Conservation (phyloP, 2,329 filamentous ascomycete species). For the Pleurostoma richardsiae region DNA sequence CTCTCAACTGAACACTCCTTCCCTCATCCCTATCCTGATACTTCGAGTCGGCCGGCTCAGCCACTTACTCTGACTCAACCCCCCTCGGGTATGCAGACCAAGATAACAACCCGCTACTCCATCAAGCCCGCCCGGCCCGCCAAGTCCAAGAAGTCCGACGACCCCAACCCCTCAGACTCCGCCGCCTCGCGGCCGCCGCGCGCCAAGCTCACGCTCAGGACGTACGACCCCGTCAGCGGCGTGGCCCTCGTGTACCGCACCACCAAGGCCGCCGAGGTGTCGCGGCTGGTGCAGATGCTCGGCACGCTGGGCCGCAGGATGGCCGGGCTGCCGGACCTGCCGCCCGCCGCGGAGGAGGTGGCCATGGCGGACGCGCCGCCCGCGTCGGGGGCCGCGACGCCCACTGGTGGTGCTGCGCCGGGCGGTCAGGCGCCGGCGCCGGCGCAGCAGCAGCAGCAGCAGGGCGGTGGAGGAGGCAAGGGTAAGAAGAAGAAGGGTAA, state of each 20-base stretch:
- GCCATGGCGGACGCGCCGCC: conserved; percentile 33
- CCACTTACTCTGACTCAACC: conserved; percentile 7
- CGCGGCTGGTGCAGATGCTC: conserved; percentile 71
- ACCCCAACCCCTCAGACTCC: conserved; percentile 14
- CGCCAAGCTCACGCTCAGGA: conserved; percentile 78
- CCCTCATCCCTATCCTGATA: not conserved
- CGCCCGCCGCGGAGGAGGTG: conserved; percentile 27
- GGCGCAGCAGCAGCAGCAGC: conserved; percentile 18
- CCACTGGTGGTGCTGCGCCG: not conserved
- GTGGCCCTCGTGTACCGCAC: conserved; percentile 87
- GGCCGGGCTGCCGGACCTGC: conserved; percentile 46
- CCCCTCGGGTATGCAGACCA: conserved; percentile 52
- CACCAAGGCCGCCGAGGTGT: conserved; percentile 85
- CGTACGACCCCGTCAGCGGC: conserved; percentile 78
- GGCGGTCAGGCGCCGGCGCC: not conserved
- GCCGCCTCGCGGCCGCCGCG: conserved; percentile 42
- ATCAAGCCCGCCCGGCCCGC: conserved; percentile 44
- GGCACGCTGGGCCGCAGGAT: conserved; percentile 70
- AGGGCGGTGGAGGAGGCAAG: conserved; percentile 37
- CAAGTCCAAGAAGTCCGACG: conserved; percentile 14
- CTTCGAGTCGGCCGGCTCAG: not conserved
- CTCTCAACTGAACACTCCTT: conserved; percentile 4
- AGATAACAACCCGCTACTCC: conserved; percentile 89
- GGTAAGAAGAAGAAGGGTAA: conserved; percentile 72
- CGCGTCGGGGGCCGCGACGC: conserved; percentile 5